Percentiles rank a stretch among this genome's conserved stretches.
Evolutionary conservation across 352 stramenopile genomes (phyloP).

Genomic region (Phytophthora fragariaefolia): DNA sequence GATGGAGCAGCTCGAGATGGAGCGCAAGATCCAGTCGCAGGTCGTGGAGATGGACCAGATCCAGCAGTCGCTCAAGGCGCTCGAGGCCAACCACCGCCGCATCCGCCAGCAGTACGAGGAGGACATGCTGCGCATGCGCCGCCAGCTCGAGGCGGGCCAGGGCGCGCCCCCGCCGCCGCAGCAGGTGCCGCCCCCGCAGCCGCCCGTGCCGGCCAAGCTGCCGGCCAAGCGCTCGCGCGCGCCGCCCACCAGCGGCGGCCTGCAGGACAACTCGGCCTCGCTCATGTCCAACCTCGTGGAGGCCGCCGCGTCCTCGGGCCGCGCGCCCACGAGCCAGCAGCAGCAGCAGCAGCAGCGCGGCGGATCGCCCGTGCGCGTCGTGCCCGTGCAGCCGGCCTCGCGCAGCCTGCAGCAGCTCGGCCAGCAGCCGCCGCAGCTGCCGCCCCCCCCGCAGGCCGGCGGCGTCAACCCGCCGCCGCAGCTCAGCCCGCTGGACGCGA

Average conservation of each 20-base stretch:
- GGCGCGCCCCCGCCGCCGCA: conserved; percentile 33
- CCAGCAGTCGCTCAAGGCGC: conserved; percentile 85
- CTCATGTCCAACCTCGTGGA: conserved; percentile 75
- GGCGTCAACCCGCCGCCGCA: conserved; percentile 47
- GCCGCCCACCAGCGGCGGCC: conserved; percentile 45
- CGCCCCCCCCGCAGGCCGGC: conserved; percentile 40
- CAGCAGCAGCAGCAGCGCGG: conserved; percentile 29
- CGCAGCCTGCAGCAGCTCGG: conserved; percentile 73
- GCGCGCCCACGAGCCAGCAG: conserved; percentile 39
- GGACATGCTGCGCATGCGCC: conserved; percentile 83
- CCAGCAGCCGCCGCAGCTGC: conserved; percentile 56
- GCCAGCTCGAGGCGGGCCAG: conserved; percentile 75
- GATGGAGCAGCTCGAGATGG: conserved; percentile 89
- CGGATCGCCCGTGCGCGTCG: conserved; percentile 65
- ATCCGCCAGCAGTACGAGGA: conserved; percentile 89
- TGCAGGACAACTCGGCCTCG: conserved; percentile 57
- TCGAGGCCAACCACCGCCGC: conserved; percentile 84
- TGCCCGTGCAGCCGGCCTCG: conserved; percentile 73
- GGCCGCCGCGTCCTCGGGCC: conserved; percentile 56
- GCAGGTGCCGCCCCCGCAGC: conserved; percentile 53
- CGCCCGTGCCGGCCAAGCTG: conserved; percentile 43
- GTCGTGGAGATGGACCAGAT: conserved; percentile 91
- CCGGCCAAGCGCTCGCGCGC: conserved; percentile 60
- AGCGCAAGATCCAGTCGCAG: conserved; percentile 89
- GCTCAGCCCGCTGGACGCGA: conserved; percentile 64